Evolutionary conservation across 768 basidiomycete genomes (phyloP).

Genomic region (Gymnopilus junonius): DNA sequence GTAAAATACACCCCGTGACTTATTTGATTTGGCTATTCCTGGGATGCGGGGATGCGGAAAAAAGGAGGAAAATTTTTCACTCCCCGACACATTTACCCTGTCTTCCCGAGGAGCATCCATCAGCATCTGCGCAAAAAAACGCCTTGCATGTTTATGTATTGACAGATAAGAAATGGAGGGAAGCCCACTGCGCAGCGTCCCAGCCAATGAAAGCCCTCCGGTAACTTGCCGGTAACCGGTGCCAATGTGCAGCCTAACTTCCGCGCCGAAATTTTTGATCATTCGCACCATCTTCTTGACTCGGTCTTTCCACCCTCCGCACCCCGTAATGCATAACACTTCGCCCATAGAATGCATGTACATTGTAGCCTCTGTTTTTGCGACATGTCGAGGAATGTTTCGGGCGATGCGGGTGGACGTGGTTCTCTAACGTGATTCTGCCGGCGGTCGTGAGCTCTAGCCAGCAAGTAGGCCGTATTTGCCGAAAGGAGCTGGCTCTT

Average conservation of each 20-base stretch:
- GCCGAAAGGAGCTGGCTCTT: conserved; percentile 21
- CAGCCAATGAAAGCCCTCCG: neutral
- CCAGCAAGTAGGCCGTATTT: conserved; percentile 14
- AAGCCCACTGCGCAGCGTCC: neutral
- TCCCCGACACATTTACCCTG: too few relatives aligned
- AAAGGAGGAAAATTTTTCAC: too few relatives aligned
- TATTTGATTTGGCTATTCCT: too few relatives aligned
- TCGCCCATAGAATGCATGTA: neutral
- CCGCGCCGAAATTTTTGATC: neutral
- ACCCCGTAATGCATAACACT: neutral
- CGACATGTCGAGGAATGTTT: neutral
- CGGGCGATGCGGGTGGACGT: neutral
- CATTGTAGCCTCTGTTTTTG: neutral
- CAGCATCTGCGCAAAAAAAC: too few relatives aligned
- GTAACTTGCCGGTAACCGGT: neutral
- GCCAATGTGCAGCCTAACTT: neutral
- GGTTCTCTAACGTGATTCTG: neutral
- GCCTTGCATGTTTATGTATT: too few relatives aligned
- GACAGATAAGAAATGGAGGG: too few relatives aligned
- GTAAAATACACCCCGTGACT: too few relatives aligned
- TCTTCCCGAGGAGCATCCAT: too few relatives aligned
- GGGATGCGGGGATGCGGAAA: too few relatives aligned
- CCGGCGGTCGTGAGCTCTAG: neutral
- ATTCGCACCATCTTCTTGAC: neutral
- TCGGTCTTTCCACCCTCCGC: neutral